Conservation (phyloP, 2,329 filamentous ascomycete species). For the Fusarium lyarnte region DNA sequence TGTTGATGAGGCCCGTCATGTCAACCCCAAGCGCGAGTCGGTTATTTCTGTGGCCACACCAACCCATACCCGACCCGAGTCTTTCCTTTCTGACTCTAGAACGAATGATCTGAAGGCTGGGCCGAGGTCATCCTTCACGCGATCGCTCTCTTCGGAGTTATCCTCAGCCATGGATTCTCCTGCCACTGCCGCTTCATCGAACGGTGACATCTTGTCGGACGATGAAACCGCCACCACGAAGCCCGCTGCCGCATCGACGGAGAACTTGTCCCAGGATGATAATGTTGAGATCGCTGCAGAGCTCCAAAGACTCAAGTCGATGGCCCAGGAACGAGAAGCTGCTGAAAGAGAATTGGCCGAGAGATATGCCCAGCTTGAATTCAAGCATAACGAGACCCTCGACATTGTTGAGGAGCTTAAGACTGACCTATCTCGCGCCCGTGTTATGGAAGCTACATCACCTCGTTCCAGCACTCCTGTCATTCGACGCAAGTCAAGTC, state of each 20-base stretch:
- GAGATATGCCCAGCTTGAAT: conserved; percentile 85
- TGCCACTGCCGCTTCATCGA: conserved; percentile 70
- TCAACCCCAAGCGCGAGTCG: conserved; percentile 64
- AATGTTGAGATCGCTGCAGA: conserved; percentile 67
- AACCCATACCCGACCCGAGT: conserved; percentile 69
- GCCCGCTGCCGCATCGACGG: conserved; percentile 47
- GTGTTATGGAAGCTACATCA: conserved; percentile 67
- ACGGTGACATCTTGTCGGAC: conserved; percentile 59
- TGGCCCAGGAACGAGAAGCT: conserved; percentile 80
- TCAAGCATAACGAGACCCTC: conserved; percentile 82
- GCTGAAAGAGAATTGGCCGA: conserved; percentile 77
- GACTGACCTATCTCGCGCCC: conserved; percentile 83
- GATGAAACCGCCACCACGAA: conserved; percentile 58
- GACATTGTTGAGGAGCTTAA: conserved; percentile 92
- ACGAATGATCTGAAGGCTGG: conserved; percentile 75
- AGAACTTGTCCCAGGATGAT: conserved; percentile 51
- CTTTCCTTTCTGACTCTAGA: conserved; percentile 85
- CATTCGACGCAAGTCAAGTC: conserved; percentile 92
- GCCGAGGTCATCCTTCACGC: conserved; percentile 75
- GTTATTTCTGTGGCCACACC: conserved; percentile 64
- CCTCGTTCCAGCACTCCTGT: conserved; percentile 75
- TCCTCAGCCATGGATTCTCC: conserved; percentile 85
- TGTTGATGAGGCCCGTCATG: conserved; percentile 80
- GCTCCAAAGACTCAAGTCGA: conserved; percentile 73
- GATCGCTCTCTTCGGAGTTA: conserved; percentile 92